Base-by-base conservation (phyloP, 345 rosid species). In the Citrus australasica region DNA sequence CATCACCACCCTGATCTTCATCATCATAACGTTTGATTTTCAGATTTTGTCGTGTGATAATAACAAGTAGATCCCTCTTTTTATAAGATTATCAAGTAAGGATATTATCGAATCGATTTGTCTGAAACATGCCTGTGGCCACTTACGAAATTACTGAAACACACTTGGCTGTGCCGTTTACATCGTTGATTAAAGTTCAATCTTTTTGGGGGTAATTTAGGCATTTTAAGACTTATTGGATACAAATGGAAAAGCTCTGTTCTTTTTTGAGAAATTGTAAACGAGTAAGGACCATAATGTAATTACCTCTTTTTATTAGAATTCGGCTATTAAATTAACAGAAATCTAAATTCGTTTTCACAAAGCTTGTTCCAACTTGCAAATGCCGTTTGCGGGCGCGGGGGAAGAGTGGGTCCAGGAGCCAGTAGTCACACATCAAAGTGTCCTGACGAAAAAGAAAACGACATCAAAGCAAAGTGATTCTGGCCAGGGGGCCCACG, bases 401-500 rank as follows among this genome's bases (percentile, higher is more conserved):
- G 35, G 2, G 1, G 25, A 28, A 0, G 25, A n/a, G 63, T 70
- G 69, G 79, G 60, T 48, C 80, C 58, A 4, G 27, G 5, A 38
- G 38, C 78, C 58, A 27, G 42, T 19, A 22, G 25, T 28, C 14
- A 14, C 61, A 59, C 0, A 58, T 19, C 65, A 38, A 65, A 30
- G 40, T 40, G 82, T 67, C 79, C 33, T 33, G 56, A 74, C 10
- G 37, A 13, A 22, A 6, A 27, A 22, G 72, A 82, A 81, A 76
- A 76, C 59, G 82, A 79, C 79, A 37, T 73, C 77, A 65, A 17
- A 42, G 33, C 25, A 48, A 35, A 59, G 74, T 19, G 73, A 74
- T 46, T 37, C 7, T 38, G 24, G 16, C 19, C 17, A 24, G 0
- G 78, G 88, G 87, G 3, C 85, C 88, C 88, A 87, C 85, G 84